Evolutionary conservation across 352 stramenopile genomes (phyloP), one percentile per base, ranked within the genome.

Genomic region (Globisporangium canariense): DNA sequence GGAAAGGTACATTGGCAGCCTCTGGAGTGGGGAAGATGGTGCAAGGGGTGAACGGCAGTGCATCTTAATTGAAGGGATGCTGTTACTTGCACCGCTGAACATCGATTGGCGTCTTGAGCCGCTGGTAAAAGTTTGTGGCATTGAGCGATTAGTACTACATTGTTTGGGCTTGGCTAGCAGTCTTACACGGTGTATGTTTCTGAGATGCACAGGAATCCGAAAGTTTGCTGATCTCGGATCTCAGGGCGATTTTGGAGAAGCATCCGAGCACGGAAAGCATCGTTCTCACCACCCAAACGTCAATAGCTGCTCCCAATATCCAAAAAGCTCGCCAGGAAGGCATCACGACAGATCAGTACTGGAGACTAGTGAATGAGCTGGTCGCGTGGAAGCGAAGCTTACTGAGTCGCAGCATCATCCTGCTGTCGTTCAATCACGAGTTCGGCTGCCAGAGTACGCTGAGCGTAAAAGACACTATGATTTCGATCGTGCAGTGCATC

Each of bases 401-500:
- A 1, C 16, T 77, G 40, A 64, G 47, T 14, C 68, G 60, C 7
- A 67, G 66, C 18, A 10, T 79, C 7, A 13, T 68, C 0, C 54
- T 84, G 14, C 47, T 75, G 0, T 68, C 76, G 4, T 77, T 70
- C 20, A 11, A 36, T 36, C 28, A 49, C 36, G 13, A 8, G 16
- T 60, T 18, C 43, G 68, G 74, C 8, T 76, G 60, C 30, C 46
- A 68, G 34, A 71, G 60, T 4, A 52, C 60, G 0, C 28, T 85
- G 40, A 71, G 50, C 14, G 32, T 85, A 2, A 78, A 77, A 40
- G 69, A 80, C 41, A 83, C 73, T 22, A 75, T 54, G 18, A 54
- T 81, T 7, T 64, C 54, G 4, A 70, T 86, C 7, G 53, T 40
- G 4, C 75, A 86, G 46, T 54, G 78, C n/a, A n/a, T 82, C 0